phyloP scores from a whole-genome alignment of 1,139 yeast species.

The Protomyces inouyei region DNA sequence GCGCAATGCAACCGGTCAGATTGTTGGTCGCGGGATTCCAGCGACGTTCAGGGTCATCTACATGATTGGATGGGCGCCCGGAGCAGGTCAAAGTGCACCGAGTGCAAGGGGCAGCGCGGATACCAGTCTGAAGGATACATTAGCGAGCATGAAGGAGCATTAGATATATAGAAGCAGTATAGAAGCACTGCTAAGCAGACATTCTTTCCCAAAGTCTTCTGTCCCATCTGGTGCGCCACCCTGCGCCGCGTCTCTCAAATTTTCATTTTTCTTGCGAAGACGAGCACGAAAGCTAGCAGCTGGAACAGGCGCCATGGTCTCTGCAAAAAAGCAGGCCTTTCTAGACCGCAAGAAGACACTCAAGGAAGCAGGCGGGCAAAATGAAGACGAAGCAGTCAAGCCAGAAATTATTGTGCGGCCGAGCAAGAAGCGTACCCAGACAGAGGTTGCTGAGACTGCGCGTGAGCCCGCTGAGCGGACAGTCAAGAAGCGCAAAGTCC shows the following conservation, averaged over 20 bases:
- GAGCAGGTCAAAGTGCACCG: constrained; percentile 65
- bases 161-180: background rate
- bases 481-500: background rate
- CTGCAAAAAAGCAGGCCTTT: constrained; percentile 25
- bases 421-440: background rate
- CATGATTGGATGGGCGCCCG: constrained; percentile 87
- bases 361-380: background rate
- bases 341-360: constrained; percentile 14
- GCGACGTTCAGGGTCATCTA: constrained; percentile 68
- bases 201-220: too few species aligned
- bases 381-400: background rate
- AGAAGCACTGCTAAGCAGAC: too few species aligned
- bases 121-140: constrained; percentile 55
- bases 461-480: background rate
- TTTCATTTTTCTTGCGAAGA: background rate
- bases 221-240: background rate
- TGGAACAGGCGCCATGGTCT: constrained; percentile 7
- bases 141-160: constrained; percentile 8
- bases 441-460: background rate
- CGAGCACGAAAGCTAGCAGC: background rate
- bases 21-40: constrained; percentile 37
- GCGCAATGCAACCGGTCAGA: constrained; percentile 40
- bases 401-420: background rate
- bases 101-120: constrained; percentile 67
- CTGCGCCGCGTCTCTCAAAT: background rate